Conservation (phyloP, 2,329 filamentous ascomycete genomes). For the Fusarium sp. region DNA sequence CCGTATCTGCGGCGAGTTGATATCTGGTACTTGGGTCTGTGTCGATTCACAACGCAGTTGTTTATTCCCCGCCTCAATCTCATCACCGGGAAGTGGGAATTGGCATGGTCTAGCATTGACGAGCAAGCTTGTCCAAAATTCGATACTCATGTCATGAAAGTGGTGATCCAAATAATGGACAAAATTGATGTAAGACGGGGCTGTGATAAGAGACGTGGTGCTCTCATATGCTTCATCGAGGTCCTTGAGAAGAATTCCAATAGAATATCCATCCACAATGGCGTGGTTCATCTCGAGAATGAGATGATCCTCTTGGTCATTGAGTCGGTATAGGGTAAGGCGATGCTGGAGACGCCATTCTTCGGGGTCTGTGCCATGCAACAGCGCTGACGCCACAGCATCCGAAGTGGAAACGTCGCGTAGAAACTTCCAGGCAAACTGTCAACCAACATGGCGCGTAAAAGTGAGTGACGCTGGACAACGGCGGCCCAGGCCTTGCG, state of each 20-base stretch:
- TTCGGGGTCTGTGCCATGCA: background rate
- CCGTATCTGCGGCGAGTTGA: background rate
- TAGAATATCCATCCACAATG: background rate
- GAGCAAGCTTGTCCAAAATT: background rate
- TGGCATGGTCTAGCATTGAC: background rate
- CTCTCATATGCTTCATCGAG: background rate
- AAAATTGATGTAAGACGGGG: slow-evolving; percentile 3
- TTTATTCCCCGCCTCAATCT: background rate
- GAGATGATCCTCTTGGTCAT: background rate
- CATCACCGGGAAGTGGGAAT: background rate
- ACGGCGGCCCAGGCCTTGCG: background rate
- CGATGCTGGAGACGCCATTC: background rate
- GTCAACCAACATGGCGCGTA: background rate
- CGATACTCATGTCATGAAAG: background rate
- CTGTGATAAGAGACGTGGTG: background rate
- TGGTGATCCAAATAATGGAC: background rate
- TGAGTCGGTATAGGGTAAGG: background rate
- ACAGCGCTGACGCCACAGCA: background rate
- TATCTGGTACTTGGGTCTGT: background rate
- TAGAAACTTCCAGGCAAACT: background rate
- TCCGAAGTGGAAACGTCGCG: background rate
- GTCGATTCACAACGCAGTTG: background rate
- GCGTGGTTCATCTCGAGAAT: slow-evolving; percentile 2
- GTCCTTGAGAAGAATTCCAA: background rate
- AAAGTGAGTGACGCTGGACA: background rate